Conservation (phyloP, 495 filamentous ascomycete species). For the Trichoderma asperelloides region DNA sequence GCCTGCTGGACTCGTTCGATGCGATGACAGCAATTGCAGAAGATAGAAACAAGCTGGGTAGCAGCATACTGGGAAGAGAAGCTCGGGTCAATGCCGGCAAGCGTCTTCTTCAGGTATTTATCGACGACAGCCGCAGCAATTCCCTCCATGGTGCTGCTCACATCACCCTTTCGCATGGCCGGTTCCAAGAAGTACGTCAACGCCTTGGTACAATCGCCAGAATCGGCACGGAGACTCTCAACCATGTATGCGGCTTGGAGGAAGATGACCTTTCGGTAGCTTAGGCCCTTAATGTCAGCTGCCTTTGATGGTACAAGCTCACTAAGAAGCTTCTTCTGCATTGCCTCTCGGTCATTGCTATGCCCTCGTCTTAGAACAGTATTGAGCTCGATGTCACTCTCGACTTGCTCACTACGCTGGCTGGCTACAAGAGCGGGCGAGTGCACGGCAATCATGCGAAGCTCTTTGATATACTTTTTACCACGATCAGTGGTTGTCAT, state of each 20-base stretch:
- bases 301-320: slow-evolving; percentile 64
- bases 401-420: slow-evolving; percentile 73
- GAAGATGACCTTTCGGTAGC: slow-evolving; percentile 83
- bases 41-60: slow-evolving; percentile 72
- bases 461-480: slow-evolving; percentile 57
- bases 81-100: slow-evolving; percentile 56
- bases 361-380: slow-evolving; percentile 78
- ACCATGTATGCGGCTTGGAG: slow-evolving; percentile 78
- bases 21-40: slow-evolving; percentile 83
- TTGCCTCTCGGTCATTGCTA: slow-evolving; percentile 61
- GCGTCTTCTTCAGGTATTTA: slow-evolving; percentile 61
- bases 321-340: slow-evolving; percentile 70
- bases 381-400: slow-evolving; percentile 93
- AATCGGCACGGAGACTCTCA: slow-evolving; percentile 71
- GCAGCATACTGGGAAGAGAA: slow-evolving; percentile 84
- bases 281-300: slow-evolving; percentile 66
- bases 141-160: slow-evolving; percentile 78
- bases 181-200: slow-evolving; percentile 88
- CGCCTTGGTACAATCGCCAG: slow-evolving; percentile 79
- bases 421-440: slow-evolving; percentile 79
- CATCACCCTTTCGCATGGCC: slow-evolving; percentile 65
- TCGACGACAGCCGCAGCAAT: slow-evolving; percentile 66
- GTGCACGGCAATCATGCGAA: slow-evolving; percentile 73
- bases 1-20: slow-evolving; percentile 81
- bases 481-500: slow-evolving; percentile 58